Evolutionary conservation across 2,329 filamentous ascomycete genomes (phyloP), one percentile per base, ranked within the genome.

Genomic region (Erysiphe pulchra): DNA sequence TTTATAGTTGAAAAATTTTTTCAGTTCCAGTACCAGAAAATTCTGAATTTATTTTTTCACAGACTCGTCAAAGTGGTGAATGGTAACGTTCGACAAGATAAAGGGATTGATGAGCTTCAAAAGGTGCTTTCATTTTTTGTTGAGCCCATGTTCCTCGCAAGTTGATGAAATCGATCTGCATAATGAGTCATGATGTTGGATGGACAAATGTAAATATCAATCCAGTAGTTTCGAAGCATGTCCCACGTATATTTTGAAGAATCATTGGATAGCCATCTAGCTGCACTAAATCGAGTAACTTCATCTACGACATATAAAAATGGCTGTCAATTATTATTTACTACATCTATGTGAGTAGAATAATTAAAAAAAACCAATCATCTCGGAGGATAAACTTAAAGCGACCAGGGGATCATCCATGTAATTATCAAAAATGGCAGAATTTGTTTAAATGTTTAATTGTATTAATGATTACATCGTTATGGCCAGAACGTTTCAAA

Each of bases 291-390:
- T 18, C 17, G 24, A 17, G 31, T 48, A 10, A 7, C 24, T 38
- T 47, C 42, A 32, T 48, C 37, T 8, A 48, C 32, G 30, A 47
- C 33, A 34, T 48, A 31, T 33, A 48, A n/a, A 1, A 47, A 14
- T 11, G 36, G 38, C 7, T 47, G 28, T 31, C 36, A 30, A 13
- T 44, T 20, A 18, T 45, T 44, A 45, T 38, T 44, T 4, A 46
- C 28, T 24, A 48, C 43, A 44, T 47, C 41, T 17, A 47, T 24
- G 28, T 46, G 24, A 12, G 47, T 31, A 14, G 44, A n/a, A 32
- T 48, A 38, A 34, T 48, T 46, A 31, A 45, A 47, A 4, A 33
- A n/a, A 24, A n/a, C n/a, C 18, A 24, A 34, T 45, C 31, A 36
- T 45, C 42, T 36, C 20, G 11, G 11, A 45, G 32, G 10, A 4